Percentiles rank a stretch among this genome's conserved stretches.
phyloP scores from a whole-genome alignment of 2,329 filamentous ascomycete genomes.

The Alternaria conjuncta region DNA sequence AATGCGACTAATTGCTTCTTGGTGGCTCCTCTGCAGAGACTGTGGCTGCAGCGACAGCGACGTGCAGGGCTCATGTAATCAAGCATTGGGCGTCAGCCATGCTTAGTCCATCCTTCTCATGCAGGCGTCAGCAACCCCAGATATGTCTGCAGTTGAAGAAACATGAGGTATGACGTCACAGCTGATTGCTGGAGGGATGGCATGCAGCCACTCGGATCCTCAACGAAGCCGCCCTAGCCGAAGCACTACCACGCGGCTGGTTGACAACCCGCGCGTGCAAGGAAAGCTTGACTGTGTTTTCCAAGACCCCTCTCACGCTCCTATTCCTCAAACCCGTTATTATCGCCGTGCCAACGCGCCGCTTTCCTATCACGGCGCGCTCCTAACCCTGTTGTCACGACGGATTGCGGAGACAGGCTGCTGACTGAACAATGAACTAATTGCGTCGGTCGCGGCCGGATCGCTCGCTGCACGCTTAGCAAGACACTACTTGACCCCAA shows the following conservation, averaged over 20 bases:
- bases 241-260: background rate
- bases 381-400: slow-evolving; percentile 4
- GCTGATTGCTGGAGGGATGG: background rate
- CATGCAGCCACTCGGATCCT: background rate
- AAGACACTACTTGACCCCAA: slow-evolving; percentile 17
- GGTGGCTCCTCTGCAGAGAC: background rate
- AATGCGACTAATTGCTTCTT: background rate
- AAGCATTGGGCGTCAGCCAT: background rate
- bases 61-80: background rate
- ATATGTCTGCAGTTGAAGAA: background rate
- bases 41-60: background rate
- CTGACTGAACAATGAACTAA: slow-evolving; percentile 28
- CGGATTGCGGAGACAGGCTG: slow-evolving; percentile 2
- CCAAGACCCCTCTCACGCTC: background rate
- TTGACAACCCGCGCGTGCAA: background rate
- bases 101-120: background rate
- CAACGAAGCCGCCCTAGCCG: background rate
- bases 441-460: slow-evolving; percentile 23
- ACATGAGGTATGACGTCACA: background rate
- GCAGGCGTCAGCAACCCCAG: background rate
- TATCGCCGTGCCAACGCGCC: slow-evolving; percentile 2
- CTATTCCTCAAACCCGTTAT: background rate
- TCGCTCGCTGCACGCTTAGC: slow-evolving; percentile 17
- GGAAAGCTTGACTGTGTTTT: background rate
- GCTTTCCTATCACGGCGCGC: slow-evolving; percentile 6